Conservation (phyloP, 495 filamentous ascomycete species). For the Platismatia glauca region DNA sequence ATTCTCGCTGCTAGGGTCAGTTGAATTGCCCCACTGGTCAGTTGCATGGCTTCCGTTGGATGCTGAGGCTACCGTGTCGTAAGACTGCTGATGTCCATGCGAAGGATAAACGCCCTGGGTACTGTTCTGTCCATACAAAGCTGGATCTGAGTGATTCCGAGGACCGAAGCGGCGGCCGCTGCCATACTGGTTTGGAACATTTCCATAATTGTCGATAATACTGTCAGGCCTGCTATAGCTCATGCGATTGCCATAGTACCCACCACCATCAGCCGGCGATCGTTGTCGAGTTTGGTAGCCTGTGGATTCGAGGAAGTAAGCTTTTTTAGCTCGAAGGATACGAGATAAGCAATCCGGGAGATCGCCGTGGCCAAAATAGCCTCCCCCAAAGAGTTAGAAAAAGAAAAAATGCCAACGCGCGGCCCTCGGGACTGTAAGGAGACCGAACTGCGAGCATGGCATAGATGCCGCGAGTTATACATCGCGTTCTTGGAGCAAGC, state of each 20-base stretch:
- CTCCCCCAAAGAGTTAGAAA: not conserved
- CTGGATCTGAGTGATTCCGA: conserved; percentile 43
- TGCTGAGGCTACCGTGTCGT: conserved; percentile 71
- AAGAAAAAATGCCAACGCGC: conserved; percentile 7
- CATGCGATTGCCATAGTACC: conserved; percentile 38
- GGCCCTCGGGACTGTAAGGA: not conserved
- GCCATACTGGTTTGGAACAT: conserved; percentile 35
- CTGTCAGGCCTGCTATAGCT: conserved; percentile 48
- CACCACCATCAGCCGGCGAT: conserved; percentile 7
- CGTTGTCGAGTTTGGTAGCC: conserved; percentile 19
- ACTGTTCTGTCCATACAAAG: conserved; percentile 32
- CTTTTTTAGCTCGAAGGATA: conserved; percentile 4
- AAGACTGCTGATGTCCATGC: conserved; percentile 63
- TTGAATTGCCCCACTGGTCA: conserved; percentile 69
- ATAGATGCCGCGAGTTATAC: not conserved
- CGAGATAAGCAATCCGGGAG: conserved; percentile 3
- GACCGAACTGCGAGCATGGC: not conserved
- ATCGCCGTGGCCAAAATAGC: not conserved
- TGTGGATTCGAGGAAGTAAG: not conserved
- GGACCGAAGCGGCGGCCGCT: conserved; percentile 37
- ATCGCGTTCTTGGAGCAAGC: not conserved
- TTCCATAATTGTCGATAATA: conserved; percentile 41
- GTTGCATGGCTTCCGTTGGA: conserved; percentile 58
- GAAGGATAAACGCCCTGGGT: conserved; percentile 49
- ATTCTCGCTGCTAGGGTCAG: conserved; percentile 84